Conservation (phyloP, 768 basidiomycete genomes). For the Lepiota venenata region DNA sequence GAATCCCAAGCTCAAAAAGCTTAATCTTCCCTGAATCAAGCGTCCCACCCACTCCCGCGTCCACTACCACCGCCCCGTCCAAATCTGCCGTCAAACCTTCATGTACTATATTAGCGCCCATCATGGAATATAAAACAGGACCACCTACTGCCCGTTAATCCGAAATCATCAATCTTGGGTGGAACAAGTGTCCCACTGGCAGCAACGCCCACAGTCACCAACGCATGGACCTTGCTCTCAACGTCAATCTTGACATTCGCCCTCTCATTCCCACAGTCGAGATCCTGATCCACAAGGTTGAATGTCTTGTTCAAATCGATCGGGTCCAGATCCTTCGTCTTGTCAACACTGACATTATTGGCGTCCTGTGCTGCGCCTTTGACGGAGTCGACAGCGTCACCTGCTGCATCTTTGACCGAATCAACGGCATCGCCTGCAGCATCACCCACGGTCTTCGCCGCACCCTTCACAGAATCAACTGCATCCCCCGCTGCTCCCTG, state of each 20-base stretch:
- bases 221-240: slow-evolving; percentile 28
- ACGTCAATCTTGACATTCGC: slow-evolving; percentile 26
- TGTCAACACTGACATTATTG: slow-evolving; percentile 28
- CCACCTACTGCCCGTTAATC: slow-evolving; percentile 29
- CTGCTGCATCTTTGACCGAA: neutral
- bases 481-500: no score
- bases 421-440: neutral
- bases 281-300: slow-evolving; percentile 25
- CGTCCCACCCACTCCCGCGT: slow-evolving; percentile 33
- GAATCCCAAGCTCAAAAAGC: slow-evolving; percentile 39
- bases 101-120: slow-evolving; percentile 2
- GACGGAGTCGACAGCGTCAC: neutral
- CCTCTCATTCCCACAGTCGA: slow-evolving; percentile 22
- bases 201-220: slow-evolving; percentile 34
- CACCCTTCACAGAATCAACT: no score
- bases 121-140: neutral
- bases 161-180: slow-evolving; percentile 33
- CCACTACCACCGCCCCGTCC: slow-evolving; percentile 33
- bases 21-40: slow-evolving; percentile 40
- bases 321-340: slow-evolving; percentile 26
- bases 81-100: slow-evolving; percentile 35
- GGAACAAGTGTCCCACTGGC: slow-evolving; percentile 44
- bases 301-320: slow-evolving; percentile 28
- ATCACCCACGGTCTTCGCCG: no score
- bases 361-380: slow-evolving; percentile 11